Percentiles rank a stretch among this genome's conserved stretches.
phyloP scores from a whole-genome alignment of 495 filamentous ascomycete genomes.

The Annulohypoxylon bovei region DNA sequence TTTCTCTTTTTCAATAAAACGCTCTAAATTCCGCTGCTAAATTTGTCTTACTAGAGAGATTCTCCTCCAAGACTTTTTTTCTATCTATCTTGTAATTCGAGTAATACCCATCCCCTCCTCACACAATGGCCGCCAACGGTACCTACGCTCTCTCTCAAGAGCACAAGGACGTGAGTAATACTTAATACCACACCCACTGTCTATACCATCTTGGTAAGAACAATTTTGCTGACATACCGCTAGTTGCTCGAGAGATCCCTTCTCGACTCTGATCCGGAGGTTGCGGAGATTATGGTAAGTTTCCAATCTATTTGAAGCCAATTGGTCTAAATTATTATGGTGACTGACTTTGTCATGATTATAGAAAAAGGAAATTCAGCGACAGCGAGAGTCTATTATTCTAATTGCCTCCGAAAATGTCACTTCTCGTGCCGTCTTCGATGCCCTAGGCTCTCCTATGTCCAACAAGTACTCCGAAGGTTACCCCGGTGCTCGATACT shows the following conservation, averaged over 20 bases:
- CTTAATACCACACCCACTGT: no score
- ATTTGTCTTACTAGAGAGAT: neutral
- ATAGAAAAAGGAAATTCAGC: slow-evolving; percentile 92
- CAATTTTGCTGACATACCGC: slow-evolving; percentile 59
- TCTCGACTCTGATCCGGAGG: slow-evolving; percentile 86
- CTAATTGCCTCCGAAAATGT: slow-evolving; percentile 96
- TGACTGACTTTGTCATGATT: slow-evolving; percentile 18
- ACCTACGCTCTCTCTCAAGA: slow-evolving; percentile 86
- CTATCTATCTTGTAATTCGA: slow-evolving; percentile 2
- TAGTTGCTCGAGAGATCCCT: slow-evolving; percentile 93
- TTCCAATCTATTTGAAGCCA: neutral
- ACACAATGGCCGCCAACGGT: slow-evolving; percentile 51
- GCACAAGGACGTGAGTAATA: slow-evolving; percentile 81
- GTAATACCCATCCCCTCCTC: slow-evolving; percentile 1
- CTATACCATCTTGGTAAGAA: no score
- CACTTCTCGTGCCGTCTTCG: slow-evolving; percentile 88
- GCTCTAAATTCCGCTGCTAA: neutral
- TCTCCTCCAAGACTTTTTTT: neutral
- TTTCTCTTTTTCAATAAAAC: slow-evolving; percentile 4
- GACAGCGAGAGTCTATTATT: slow-evolving; percentile 97
- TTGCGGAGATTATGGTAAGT: slow-evolving; percentile 92
- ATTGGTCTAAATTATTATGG: slow-evolving; percentile 10
- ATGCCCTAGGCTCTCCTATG: slow-evolving; percentile 89
- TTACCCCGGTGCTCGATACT: slow-evolving; percentile 98
- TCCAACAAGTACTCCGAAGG: slow-evolving; percentile 99